A percentile compares a stretch with the other conserved stretches of the same genome.
Conservation (phyloP, 306 rosid genomes). For the Adenanthera pavonina region DNA sequence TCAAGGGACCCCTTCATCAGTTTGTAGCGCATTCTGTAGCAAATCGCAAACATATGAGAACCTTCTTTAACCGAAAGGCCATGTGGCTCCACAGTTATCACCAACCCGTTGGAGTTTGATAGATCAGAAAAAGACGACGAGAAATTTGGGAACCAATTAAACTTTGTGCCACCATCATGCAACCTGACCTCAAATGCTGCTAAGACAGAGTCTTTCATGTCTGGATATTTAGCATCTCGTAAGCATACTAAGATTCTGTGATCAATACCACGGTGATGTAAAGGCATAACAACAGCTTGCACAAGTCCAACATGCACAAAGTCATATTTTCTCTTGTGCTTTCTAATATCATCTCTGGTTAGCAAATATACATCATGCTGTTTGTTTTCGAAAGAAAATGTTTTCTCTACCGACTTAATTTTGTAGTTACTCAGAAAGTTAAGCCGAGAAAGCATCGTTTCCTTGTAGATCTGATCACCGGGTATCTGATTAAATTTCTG, state of each 20-base stretch:
- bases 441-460: background rate
- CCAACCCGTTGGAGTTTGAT: background rate
- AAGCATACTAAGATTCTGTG: background rate
- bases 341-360: background rate
- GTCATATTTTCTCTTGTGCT: background rate
- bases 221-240: background rate
- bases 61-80: background rate
- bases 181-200: background rate
- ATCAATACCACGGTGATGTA: background rate
- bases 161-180: background rate
- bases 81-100: background rate
- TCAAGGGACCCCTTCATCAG: constrained; percentile 2
- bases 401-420: background rate
- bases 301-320: constrained; percentile 1
- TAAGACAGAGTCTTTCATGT: background rate
- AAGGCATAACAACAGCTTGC: background rate
- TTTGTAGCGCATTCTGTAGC: background rate
- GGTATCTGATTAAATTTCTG: background rate
- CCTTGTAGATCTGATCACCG: background rate
- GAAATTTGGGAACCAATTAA: constrained; percentile 17
- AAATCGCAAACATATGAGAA: accelerated
- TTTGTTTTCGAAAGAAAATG: background rate
- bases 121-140: constrained; percentile 6
- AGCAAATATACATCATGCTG: background rate
- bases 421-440: background rate